phyloP scores from a whole-genome alignment of 805 yeast species.

The Candida multigemmis region DNA sequence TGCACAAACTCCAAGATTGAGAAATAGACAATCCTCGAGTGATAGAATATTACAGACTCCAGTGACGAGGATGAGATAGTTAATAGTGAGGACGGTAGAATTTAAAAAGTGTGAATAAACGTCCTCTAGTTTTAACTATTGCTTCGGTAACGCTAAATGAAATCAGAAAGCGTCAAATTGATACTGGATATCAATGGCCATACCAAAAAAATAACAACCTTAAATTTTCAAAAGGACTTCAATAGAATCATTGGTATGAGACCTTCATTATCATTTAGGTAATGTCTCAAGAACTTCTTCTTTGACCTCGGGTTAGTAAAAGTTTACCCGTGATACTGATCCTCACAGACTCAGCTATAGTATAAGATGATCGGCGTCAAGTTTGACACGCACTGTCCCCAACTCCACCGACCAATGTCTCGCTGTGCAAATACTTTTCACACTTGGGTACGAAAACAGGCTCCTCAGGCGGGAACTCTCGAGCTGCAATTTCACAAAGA shows the following conservation, averaged over 20 bases:
- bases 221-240: not conserved
- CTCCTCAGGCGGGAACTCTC: too few relatives aligned
- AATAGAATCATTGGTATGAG: too few relatives aligned
- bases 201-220: not conserved
- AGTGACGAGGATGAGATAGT: constrained; percentile 27
- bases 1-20: constrained; percentile 28
- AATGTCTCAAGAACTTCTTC: too few relatives aligned
- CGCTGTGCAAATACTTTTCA: too few relatives aligned
- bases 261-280: too few relatives aligned
- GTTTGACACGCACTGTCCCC: too few relatives aligned
- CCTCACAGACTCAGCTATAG: constrained; percentile 17
- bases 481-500: too few relatives aligned
- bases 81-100: constrained; percentile 4
- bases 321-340: constrained; percentile 5
- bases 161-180: constrained; percentile 1
- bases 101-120: not conserved
- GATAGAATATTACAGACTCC: constrained; percentile 35
- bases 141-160: not conserved
- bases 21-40: constrained; percentile 28
- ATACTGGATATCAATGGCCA: not conserved
- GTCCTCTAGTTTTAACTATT: not conserved
- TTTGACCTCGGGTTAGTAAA: too few relatives aligned
- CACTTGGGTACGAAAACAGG: too few relatives aligned
- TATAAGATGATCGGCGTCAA: too few relatives aligned
- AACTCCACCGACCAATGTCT: too few relatives aligned